Evolutionary conservation across 2,329 filamentous ascomycete species (phyloP), one percentile per base, ranked within the genome.

Genomic region (Pseudogymnoascus sp.): DNA sequence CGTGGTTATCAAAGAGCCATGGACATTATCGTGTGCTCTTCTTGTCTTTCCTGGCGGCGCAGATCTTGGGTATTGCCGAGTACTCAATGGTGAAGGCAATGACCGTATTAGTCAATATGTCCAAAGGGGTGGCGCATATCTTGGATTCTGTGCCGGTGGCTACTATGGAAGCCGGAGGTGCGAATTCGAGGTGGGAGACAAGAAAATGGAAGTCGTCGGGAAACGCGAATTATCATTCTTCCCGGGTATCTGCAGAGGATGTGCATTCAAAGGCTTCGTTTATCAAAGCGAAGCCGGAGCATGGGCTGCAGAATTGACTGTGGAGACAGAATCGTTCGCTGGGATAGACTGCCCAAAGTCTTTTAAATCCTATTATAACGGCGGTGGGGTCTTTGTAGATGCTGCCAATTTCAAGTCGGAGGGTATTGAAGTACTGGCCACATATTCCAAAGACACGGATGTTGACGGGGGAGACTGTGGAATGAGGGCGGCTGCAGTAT

Each of bases 41-140:
- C 82, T 99, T 5, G 92, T 97, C 1, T 85, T 99, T 61, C 94
- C 94, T 1, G 94, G 94, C 21, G 94, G 94, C 33, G 93, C 91
- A n/a, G 94, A 99, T 72, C 80, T 95, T 61, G 91, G 89, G 60
- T 99, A 97, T 75, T 96, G 92, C 75, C 86, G 89, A 28, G 86
- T 85, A 2, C 82, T 99, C 66, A 94, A 97, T 73, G 94, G 94
- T 37, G 81, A 86, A 61, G 94, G 93, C 1, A 99, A 97, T 74
- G 83, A 88, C 37, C 83, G 84, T 67, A 97, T 99, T 74, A 79
- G 82, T 63, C 88, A 93, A 68, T 99, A 89, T 71, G 91, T 99
- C 60, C 89, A 91, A 64, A 82, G 84, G 31, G 94, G 94, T 28
- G 94, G 94, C 14, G 80, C 84, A 0, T 99, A 94, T 72, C 82